A percentile compares a stretch with the other conserved stretches of the same genome.
Conservation (phyloP, 1,139 yeast genomes). For the Diutina ranongensis region DNA sequence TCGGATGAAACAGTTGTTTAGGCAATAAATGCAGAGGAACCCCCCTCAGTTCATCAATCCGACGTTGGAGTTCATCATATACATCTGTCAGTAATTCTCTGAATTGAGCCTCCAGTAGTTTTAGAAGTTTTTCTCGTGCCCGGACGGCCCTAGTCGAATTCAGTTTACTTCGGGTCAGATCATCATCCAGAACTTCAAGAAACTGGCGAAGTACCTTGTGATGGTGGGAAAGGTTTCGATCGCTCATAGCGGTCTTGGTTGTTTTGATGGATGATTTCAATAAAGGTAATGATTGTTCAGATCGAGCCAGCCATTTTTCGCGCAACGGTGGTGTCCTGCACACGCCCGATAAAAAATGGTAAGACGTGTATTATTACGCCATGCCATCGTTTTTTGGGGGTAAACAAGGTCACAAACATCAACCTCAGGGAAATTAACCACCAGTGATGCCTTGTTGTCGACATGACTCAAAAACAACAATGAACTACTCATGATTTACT, state of each 20-base stretch:
- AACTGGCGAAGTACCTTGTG: constrained; percentile 41
- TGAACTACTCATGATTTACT: no score
- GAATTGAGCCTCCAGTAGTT: constrained; percentile 76
- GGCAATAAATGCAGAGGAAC: constrained; percentile 61
- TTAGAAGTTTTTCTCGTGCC: constrained; percentile 76
- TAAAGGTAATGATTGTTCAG: not conserved
- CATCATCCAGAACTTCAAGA: constrained; percentile 39
- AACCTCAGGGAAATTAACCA: no score
- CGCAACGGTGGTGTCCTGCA: not conserved
- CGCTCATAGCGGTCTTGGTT: constrained; percentile 8
- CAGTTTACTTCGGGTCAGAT: constrained; percentile 26
- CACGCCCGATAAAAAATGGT: not conserved
- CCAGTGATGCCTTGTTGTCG: no score
- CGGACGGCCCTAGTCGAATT: constrained; percentile 53
- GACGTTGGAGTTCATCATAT: constrained; percentile 75
- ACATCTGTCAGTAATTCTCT: constrained; percentile 87
- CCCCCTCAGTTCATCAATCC: constrained; percentile 44
- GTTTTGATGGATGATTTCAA: not conserved
- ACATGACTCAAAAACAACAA: no score
- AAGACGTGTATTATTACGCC: not conserved
- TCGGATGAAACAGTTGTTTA: constrained; percentile 72
- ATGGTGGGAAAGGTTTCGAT: constrained; percentile 28
- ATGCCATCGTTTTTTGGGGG: no score
- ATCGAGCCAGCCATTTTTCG: not conserved
- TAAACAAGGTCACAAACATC: no score